Conservation (phyloP, 106 monocot genomes). For the Amphibolis antarctica region DNA sequence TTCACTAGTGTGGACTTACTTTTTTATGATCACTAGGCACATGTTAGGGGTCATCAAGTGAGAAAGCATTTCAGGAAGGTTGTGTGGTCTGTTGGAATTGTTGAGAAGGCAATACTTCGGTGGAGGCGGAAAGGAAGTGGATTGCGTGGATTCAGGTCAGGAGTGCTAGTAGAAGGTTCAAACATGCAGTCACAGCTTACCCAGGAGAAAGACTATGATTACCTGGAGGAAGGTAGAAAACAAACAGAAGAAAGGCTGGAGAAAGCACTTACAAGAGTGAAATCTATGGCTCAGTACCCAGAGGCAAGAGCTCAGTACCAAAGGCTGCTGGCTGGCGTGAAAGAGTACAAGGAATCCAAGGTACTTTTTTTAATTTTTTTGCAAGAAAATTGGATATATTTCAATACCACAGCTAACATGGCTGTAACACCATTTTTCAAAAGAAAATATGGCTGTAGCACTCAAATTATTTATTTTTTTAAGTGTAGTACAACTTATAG, state of each 20-base stretch:
- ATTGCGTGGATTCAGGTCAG: constrained; percentile 51
- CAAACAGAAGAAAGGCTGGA: constrained; percentile 70
- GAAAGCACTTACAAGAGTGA: constrained; percentile 87
- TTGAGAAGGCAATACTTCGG: constrained; percentile 73
- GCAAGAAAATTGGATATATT: not conserved
- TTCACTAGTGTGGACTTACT: not conserved
- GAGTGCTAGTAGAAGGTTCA: constrained; percentile 35
- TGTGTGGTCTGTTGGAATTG: constrained; percentile 66
- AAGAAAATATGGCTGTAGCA: too few relatives aligned
- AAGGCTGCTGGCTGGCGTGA: constrained; percentile 45
- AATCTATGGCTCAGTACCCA: constrained; percentile 95
- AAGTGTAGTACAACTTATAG: not conserved
- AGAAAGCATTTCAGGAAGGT: constrained; percentile 63
- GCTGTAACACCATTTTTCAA: too few relatives aligned
- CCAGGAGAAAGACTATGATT: constrained; percentile 65
- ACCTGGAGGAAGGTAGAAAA: constrained; percentile 68
- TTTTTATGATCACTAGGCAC: constrained; percentile 37
- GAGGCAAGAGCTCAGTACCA: constrained; percentile 89
- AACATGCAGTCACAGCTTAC: constrained; percentile 13
- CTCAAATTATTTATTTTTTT: too few relatives aligned
- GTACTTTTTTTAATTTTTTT: constrained; percentile 17
- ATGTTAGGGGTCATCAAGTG: constrained; percentile 87
- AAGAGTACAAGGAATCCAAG: constrained; percentile 62
- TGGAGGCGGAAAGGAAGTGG: constrained; percentile 88
- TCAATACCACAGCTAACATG: too few relatives aligned